Conservation (phyloP, 176 grass and related monocot species). For the Triticum turgidum region DNA sequence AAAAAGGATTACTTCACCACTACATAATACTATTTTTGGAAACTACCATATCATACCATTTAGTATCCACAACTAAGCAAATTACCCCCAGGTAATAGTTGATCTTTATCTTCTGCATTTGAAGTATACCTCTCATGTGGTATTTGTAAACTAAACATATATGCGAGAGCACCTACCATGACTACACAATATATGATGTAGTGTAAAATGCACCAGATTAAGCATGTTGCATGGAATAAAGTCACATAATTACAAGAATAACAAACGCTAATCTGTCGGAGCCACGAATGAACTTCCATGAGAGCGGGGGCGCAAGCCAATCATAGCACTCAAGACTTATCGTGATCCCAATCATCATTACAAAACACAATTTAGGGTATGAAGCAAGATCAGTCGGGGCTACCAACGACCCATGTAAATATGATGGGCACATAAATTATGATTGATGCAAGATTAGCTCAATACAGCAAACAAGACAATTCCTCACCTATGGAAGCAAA, state of each 20-base stretch:
- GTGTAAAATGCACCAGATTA: not conserved
- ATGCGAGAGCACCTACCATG: not conserved
- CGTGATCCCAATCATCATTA: not conserved
- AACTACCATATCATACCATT: not conserved
- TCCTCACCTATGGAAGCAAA: not conserved
- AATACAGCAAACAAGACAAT: not conserved
- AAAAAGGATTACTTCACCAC: not conserved
- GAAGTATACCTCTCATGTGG: not conserved
- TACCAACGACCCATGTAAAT: not conserved
- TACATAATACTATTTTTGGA: not conserved
- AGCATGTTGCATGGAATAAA: not conserved
- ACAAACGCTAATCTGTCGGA: not conserved
- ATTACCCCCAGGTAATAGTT: not conserved
- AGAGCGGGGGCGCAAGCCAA: not conserved
- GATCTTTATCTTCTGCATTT: not conserved
- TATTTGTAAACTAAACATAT: not conserved
- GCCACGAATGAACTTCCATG: not conserved
- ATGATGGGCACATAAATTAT: not conserved
- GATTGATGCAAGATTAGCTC: not conserved
- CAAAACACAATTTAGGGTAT: not conserved
- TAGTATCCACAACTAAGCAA: not conserved
- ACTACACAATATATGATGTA: not conserved
- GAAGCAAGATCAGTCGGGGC: not conserved
- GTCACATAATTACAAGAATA: not conserved
- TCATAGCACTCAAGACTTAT: not conserved